Evolutionary conservation across 441 rosid species (phyloP).

Genomic region (Populus tomentosa): DNA sequence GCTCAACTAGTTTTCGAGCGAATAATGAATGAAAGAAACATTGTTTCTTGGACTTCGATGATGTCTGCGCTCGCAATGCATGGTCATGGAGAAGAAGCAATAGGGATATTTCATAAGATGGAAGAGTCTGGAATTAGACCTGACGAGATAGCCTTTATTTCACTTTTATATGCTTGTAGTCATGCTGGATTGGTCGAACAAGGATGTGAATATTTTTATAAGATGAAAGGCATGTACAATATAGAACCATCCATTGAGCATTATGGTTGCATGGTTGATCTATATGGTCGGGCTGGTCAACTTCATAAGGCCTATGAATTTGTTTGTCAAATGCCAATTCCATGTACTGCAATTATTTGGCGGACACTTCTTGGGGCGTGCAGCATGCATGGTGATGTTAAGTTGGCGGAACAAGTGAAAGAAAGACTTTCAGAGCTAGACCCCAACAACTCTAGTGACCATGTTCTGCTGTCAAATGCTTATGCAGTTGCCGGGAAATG

Average conservation of each 20-base stretch:
- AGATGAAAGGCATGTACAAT: slow-evolving; percentile 50
- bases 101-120: slow-evolving; percentile 57
- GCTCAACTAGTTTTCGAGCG: slow-evolving; percentile 53
- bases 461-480: slow-evolving; percentile 62
- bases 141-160: slow-evolving; percentile 53
- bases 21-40: slow-evolving; percentile 42
- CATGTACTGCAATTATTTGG: slow-evolving; percentile 63
- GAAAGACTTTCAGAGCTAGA: slow-evolving; percentile 53
- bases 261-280: slow-evolving; percentile 87
- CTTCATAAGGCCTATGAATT: slow-evolving; percentile 62
- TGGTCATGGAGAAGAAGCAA: slow-evolving; percentile 68
- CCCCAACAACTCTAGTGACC: slow-evolving; percentile 57
- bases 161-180: slow-evolving; percentile 78
- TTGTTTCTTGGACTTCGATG: slow-evolving; percentile 83
- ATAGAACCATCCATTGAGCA: slow-evolving; percentile 68
- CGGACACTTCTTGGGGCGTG: slow-evolving; percentile 88
- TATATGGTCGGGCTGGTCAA: slow-evolving; percentile 76
- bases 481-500: slow-evolving; percentile 75
- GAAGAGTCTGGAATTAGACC: slow-evolving; percentile 48
- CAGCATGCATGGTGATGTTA: slow-evolving; percentile 63
- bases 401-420: slow-evolving; percentile 59
- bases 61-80: slow-evolving; percentile 71
- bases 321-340: slow-evolving; percentile 53
- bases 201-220: slow-evolving; percentile 53
- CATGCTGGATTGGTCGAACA: slow-evolving; percentile 69